Percentiles rank a stretch among this genome's conserved stretches.
Conservation (phyloP, 805 yeast species). For the Candida pseudoglaebosa region DNA sequence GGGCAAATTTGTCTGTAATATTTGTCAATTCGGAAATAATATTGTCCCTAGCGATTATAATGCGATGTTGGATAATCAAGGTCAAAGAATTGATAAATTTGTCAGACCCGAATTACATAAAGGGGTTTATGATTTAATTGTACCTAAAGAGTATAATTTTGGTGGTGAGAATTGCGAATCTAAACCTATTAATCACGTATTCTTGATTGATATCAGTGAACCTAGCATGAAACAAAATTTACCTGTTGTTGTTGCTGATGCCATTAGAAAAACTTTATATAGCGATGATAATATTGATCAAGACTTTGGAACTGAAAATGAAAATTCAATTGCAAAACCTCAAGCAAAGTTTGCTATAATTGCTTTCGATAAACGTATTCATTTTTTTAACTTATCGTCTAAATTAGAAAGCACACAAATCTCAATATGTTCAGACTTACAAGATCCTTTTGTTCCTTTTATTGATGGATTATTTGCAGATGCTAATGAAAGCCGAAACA, state of each 20-base stretch:
- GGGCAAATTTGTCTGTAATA: conserved; percentile 71
- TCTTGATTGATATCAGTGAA: conserved; percentile 65
- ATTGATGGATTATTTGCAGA: conserved; percentile 74
- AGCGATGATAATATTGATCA: conserved; percentile 10
- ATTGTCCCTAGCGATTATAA: conserved; percentile 63
- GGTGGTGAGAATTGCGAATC: conserved; percentile 29
- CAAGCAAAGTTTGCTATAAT: conserved; percentile 58
- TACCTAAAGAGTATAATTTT: conserved; percentile 67
- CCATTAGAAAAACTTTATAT: conserved; percentile 53
- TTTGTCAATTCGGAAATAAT: conserved; percentile 73
- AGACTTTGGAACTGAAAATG: conserved; percentile 15
- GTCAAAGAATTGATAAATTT: conserved; percentile 58
- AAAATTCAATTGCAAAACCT: conserved; percentile 30
- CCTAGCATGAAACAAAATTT: conserved; percentile 57
- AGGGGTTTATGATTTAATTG: conserved; percentile 84
- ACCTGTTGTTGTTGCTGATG: conserved; percentile 63
- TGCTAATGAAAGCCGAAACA: conserved; percentile 59
- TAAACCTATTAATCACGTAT: conserved; percentile 62
- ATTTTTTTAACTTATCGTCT: conserved; percentile 66
- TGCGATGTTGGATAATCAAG: conserved; percentile 57
- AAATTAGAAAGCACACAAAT: conserved; percentile 53
- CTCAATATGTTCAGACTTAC: conserved; percentile 63
- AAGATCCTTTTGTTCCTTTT: conserved; percentile 81
- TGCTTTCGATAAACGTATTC: conserved; percentile 68
- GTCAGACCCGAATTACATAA: conserved; percentile 70